Percentiles rank a stretch among this genome's conserved stretches.
Evolutionary conservation across 1,284 basidiomycete species (phyloP).

Genomic region (Trichosporon inkin): DNA sequence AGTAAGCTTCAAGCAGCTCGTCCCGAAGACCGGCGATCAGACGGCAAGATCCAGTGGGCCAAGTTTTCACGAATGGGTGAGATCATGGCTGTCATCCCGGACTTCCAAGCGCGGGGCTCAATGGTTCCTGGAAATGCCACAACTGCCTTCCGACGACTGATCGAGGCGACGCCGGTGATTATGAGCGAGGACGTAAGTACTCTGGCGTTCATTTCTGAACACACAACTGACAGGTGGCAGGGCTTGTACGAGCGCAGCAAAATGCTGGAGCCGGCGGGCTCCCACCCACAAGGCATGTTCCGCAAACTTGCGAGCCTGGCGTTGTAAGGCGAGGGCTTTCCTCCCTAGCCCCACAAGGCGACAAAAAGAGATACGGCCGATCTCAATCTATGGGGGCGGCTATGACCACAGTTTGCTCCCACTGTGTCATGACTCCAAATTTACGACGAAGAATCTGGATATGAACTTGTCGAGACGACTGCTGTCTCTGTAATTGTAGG

Average conservation of each 20-base stretch:
- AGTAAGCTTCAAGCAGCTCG: slow-evolving; percentile 37
- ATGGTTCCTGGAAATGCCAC: slow-evolving; percentile 26
- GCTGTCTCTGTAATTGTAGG: too few relatives aligned
- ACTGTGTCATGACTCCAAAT: too few relatives aligned
- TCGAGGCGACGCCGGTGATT: slow-evolving; percentile 40
- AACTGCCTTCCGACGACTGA: slow-evolving; percentile 28
- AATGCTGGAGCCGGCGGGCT: slow-evolving; percentile 26
- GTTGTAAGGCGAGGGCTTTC: background rate
- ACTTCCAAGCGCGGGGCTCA: slow-evolving; percentile 37
- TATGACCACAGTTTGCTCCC: too few relatives aligned
- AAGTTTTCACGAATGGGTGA: slow-evolving; percentile 43
- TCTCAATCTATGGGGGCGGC: too few relatives aligned
- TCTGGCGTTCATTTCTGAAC: background rate
- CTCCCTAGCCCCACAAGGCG: background rate
- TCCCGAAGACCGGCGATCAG: slow-evolving; percentile 36
- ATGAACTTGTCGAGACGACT: too few relatives aligned
- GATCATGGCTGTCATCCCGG: slow-evolving; percentile 36
- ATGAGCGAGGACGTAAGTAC: slow-evolving; percentile 42
- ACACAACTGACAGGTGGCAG: slow-evolving; percentile 22
- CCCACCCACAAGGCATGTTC: slow-evolving; percentile 18
- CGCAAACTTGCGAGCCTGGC: slow-evolving; percentile 22
- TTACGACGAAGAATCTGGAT: too few relatives aligned
- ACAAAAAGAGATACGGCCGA: too few relatives aligned
- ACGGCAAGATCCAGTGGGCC: slow-evolving; percentile 41
- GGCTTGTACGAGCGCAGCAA: slow-evolving; percentile 34